Base-by-base conservation (phyloP, 345 rosid genomes). In the Gossypium longicalyx region DNA sequence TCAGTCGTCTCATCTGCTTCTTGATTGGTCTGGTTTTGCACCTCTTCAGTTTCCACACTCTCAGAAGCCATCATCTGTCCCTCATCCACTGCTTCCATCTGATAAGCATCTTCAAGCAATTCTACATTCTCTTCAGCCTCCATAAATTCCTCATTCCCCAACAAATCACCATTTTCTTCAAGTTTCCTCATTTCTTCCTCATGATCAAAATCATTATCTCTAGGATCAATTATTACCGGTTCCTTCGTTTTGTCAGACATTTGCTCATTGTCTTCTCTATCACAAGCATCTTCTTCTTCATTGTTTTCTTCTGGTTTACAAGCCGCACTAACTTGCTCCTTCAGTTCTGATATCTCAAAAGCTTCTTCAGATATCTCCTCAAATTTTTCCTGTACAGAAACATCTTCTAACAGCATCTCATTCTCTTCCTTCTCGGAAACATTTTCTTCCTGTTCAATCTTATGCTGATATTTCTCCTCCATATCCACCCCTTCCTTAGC, bases 41-140 rank as follows among this genome's bases (percentile, higher is more conserved):
- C 74, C 77, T 76, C 79, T 84, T 79, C 84, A 29, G 82, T 73
- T 82, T 51, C 81, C 72, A 54, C 63, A 43, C 82, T 77, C 78
- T 80, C 81, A 78, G 48, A 67, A 67, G 68, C 61, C 70, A 78
- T 85, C 73, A 76, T 78, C 53, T 82, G 82, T 64, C 72, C 80
- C 83, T 83, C 81, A 73, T 77, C 64, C 51, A 19, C 67, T 25
- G 65, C 41, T 48, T 62, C 72, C 58, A 48, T 49, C 56, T 49
- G 72, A 52, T 53, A 70, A 29, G 73, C 45, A 70, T 70, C 73
- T 70, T 70, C 45, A 52, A 53, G 57, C 16, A 52, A 52, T n/a
- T 70, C 73, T 29, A 17, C 54, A 45, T 67, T 45, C n/a, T 45
- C 71, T 45, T 67, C 54, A 20, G 53, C 54, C 54, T 67, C 71